These are phyloP conservation scores for Magnolia officinalis DNA, from an alignment of 164 flowering plant species.

Conservation along the genomic window DNA sequence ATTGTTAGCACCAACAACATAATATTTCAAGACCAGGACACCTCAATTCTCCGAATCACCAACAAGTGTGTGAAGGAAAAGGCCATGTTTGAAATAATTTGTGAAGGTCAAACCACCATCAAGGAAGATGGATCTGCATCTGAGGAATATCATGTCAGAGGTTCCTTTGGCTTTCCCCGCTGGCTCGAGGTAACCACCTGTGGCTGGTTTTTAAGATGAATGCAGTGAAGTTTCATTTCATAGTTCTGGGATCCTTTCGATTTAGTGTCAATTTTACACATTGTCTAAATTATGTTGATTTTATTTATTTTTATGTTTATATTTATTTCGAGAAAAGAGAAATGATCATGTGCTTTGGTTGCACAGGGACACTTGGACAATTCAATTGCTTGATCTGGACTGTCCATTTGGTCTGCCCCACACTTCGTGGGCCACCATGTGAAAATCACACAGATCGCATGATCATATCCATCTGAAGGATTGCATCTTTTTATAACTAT, in stretches of 20 bases:
- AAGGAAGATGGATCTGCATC: constrained; percentile 49
- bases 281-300: background rate
- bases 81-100: constrained; percentile 58
- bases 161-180: constrained; percentile 79
- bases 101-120: constrained; percentile 57
- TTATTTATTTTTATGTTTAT: no score
- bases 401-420: no score
- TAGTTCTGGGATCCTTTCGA: background rate
- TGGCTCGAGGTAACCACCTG: constrained; percentile 88
- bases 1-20: constrained; percentile 59
- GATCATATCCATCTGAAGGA: no score
- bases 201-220: background rate
- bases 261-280: background rate
- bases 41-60: constrained; percentile 52
- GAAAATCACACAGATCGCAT: no score
- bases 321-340: background rate
- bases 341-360: background rate
- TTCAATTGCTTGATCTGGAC: no score
- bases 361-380: no score
- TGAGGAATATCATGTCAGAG: constrained; percentile 45
- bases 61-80: constrained; percentile 49
- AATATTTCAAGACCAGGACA: constrained; percentile 69
- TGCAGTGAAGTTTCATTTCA: background rate
- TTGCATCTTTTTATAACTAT: no score
- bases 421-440: no score